Evolutionary conservation across 2,329 filamentous ascomycete species (phyloP), one percentile per base, ranked within the genome.

Genomic region (Metarhizium rileyi): DNA sequence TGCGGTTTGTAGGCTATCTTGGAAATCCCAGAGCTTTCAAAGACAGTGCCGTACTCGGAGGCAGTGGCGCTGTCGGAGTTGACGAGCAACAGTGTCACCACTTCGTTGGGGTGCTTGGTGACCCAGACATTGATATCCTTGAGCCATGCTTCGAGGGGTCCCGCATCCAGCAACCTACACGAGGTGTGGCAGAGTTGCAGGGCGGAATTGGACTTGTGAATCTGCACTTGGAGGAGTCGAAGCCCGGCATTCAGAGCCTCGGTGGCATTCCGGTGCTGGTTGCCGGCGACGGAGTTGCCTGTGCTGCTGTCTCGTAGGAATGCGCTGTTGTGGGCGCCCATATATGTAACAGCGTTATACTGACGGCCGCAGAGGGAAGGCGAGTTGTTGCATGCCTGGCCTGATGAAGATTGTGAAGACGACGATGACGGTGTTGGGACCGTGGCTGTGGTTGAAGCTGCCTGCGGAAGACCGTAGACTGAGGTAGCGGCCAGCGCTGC

Each of bases 261-360:
- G 2, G 83, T 87, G 6, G 83, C 83, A 65, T 89, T 86, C 67
- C 77, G 82, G 68, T 74, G 87, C 67, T 90, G 87, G 64, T 89
- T 86, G 5, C 84, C 86, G 2, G 81, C 77, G 3, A 81, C 65
- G 25, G 80, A 81, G 64, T 83, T 78, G 52, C 68, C 70, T 1
- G 80, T 84, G 49, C 74, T 75, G 25, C 69, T 64, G 59, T 88
- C 82, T 46, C 84, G 75, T 41, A 90, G 65, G 63, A 90, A 90
- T 10, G 86, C 74, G 53, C 79, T 82, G 67, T 90, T 77, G 68
- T 90, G 87, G 18, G 84, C 85, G 22, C 86, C 86, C 60, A 91
- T 78, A 64, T 90, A 78, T 3, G 87, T 90, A 57, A 93, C 78
- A 56, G 85, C 80, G 68, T 81, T 83, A 71, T 93, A 93, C 18